phyloP scores from a whole-genome alignment of 495 filamentous ascomycete genomes.

The Aspergillus mulundensis region DNA sequence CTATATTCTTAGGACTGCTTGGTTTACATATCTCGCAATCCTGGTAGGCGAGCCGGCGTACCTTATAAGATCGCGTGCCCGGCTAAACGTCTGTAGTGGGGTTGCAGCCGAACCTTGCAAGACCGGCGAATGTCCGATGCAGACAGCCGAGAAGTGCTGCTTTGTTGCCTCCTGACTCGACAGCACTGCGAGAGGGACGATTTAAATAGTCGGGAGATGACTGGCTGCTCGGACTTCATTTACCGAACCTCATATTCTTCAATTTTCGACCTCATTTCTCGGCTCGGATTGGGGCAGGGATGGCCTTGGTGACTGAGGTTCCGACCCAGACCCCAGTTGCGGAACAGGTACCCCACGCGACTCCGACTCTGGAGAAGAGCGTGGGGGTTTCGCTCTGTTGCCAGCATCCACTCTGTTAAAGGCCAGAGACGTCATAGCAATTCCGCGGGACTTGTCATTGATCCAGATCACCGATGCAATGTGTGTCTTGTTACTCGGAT shows the following conservation, averaged over 20 bases:
- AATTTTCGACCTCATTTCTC: slow-evolving; percentile 8
- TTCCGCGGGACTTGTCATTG: too few relatives aligned
- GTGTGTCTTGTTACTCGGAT: too few relatives aligned
- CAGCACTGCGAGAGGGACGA: background rate
- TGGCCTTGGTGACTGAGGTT: background rate
- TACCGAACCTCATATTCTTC: slow-evolving; percentile 6
- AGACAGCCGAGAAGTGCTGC: slow-evolving; percentile 1
- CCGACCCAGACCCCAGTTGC: slow-evolving; percentile 2
- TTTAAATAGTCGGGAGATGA: slow-evolving; percentile 10
- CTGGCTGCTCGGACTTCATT: slow-evolving; percentile 4
- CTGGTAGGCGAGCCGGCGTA: background rate
- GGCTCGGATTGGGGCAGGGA: slow-evolving; percentile 16
- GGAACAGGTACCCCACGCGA: slow-evolving; percentile 20
- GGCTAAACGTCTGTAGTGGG: background rate
- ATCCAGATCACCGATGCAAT: too few relatives aligned
- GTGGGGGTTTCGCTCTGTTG: slow-evolving; percentile 9
- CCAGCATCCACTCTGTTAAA: too few relatives aligned
- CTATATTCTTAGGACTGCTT: background rate
- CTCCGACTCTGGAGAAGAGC: slow-evolving; percentile 11
- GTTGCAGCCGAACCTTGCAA: slow-evolving; percentile 2
- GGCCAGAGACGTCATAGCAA: too few relatives aligned
- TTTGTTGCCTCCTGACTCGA: background rate
- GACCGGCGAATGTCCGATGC: slow-evolving; percentile 15
- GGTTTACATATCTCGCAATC: background rate
- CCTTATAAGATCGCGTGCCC: slow-evolving; percentile 3